Conservation (phyloP, 139 green algal genomes). For the Chlorella sp. region DNA sequence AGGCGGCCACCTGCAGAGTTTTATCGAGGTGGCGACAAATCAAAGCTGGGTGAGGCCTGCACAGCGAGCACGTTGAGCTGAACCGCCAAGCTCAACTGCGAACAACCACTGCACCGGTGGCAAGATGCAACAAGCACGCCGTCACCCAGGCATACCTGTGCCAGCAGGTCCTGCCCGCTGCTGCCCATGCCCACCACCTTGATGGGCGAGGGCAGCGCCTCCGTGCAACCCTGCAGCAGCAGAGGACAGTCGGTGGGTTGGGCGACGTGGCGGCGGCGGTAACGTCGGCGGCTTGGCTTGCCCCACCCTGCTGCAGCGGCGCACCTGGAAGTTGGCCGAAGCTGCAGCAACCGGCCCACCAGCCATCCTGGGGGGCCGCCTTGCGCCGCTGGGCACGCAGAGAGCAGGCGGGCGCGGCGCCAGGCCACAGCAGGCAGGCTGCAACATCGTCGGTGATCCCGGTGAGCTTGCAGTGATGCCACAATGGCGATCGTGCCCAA, state of each 20-base stretch:
- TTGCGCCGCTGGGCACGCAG: neutral
- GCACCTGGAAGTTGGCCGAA: neutral
- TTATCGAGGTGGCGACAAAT: no score
- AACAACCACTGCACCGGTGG: no score
- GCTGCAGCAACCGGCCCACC: neutral
- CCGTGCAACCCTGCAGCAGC: constrained; percentile 11
- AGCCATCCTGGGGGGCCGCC: neutral
- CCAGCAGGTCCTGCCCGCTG: constrained; percentile 93
- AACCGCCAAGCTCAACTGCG: no score
- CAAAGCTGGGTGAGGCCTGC: no score
- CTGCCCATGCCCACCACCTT: constrained; percentile 86
- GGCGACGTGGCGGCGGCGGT: neutral
- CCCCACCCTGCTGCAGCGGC: neutral
- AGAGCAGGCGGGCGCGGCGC: neutral
- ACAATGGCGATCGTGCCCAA: neutral
- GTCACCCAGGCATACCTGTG: constrained; percentile 34
- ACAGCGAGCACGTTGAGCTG: no score
- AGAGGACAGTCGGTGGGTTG: neutral
- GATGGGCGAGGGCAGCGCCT: neutral
- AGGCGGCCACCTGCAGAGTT: constrained; percentile 66
- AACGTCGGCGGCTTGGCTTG: neutral
- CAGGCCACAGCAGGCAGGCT: neutral
- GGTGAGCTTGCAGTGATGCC: neutral
- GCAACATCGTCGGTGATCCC: no score
- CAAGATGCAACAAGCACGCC: no score